Conservation (phyloP, 129 eudicot genomes). For the Escallonia herrerae region DNA sequence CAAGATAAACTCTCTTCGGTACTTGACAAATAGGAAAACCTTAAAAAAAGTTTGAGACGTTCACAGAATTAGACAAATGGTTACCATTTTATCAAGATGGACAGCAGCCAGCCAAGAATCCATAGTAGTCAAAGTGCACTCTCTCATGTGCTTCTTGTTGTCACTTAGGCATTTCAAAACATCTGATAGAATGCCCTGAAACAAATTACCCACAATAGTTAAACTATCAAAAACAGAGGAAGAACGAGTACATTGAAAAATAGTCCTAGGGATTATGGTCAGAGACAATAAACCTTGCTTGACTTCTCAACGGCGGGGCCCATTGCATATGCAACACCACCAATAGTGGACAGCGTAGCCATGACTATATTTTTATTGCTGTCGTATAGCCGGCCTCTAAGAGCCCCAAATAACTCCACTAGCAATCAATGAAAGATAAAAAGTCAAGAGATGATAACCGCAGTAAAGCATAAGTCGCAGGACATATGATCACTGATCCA, state of each 20-base stretch:
- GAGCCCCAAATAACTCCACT: constrained; percentile 98
- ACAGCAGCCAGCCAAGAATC: constrained; percentile 95
- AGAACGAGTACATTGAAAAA: neutral
- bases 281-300: constrained; percentile 60
- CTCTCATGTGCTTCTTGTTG: constrained; percentile 93
- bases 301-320: constrained; percentile 87
- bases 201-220: constrained; percentile 1
- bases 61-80: neutral
- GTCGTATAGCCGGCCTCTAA: constrained; percentile 78
- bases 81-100: constrained; percentile 96
- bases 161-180: constrained; percentile 93
- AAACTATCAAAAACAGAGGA: neutral
- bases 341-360: constrained; percentile 72
- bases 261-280: neutral
- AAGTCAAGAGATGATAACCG: neutral
- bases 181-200: constrained; percentile 90
- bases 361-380: constrained; percentile 90
- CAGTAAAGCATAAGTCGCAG: neutral
- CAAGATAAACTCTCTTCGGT: neutral
- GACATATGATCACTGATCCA: neutral
- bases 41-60: neutral
- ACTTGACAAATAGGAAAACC: neutral
- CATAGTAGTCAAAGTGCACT: constrained; percentile 72
- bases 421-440: constrained; percentile 1
- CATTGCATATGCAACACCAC: constrained; percentile 94